Conservation (phyloP, 805 yeast species). For the Schwanniomyces occidentalis region DNA sequence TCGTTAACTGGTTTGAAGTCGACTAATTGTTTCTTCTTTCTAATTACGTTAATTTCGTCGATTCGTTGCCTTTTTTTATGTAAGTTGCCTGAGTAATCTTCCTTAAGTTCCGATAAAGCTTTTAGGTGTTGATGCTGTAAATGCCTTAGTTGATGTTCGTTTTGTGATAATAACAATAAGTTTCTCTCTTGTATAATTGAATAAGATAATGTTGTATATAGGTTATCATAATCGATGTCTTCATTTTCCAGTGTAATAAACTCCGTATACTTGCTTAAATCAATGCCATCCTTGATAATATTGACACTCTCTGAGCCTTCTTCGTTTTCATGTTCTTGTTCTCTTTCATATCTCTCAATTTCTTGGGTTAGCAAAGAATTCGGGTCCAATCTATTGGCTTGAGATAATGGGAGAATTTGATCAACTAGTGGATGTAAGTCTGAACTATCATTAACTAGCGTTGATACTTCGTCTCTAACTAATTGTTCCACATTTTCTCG, state of each 20-base stretch:
- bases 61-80: constrained; percentile 41
- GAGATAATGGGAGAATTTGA: constrained; percentile 17
- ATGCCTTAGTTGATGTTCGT: constrained; percentile 38
- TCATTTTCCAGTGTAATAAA: constrained; percentile 18
- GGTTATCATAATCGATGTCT: constrained; percentile 16
- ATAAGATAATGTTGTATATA: constrained; percentile 42
- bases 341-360: constrained; percentile 28
- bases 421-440: constrained; percentile 24
- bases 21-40: constrained; percentile 44
- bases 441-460: too few species aligned
- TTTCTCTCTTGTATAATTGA: constrained; percentile 40
- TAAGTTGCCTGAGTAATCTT: constrained; percentile 20
- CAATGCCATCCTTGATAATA: constrained; percentile 30
- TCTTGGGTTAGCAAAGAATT: constrained; percentile 13
- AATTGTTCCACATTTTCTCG: constrained; percentile 35
- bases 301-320: constrained; percentile 17
- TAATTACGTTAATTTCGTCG: constrained; percentile 40
- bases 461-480: constrained; percentile 28
- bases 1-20: constrained; percentile 45
- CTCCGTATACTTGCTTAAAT: constrained; percentile 28
- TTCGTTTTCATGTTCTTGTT: constrained; percentile 16
- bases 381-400: constrained; percentile 1
- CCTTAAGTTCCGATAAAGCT: constrained; percentile 23
- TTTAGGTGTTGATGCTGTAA: constrained; percentile 32
- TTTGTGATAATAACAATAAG: constrained; percentile 33